A percentile compares a stretch with the other conserved stretches of the same genome.
phyloP scores from a whole-genome alignment of 495 filamentous ascomycete genomes.

The Podospora fimiseda region DNA sequence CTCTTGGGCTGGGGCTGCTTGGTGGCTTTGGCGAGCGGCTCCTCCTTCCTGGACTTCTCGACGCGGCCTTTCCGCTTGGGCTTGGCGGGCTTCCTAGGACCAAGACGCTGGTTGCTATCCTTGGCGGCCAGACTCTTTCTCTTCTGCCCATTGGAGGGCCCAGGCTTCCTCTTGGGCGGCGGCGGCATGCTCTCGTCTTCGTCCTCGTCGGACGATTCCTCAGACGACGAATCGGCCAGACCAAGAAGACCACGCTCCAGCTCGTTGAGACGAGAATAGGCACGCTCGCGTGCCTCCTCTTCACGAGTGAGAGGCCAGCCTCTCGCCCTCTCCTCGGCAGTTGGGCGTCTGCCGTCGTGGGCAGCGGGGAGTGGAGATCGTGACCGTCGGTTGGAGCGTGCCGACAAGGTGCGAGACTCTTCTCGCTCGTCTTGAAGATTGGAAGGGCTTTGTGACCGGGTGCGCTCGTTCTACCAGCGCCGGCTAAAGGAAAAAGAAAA shows the following conservation, averaged over 20 bases:
- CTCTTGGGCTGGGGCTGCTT: no score
- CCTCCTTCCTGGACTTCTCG: no score
- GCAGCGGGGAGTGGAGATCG: not conserved
- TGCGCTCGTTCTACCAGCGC: not conserved
- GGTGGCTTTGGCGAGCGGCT: no score
- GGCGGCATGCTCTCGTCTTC: no score
- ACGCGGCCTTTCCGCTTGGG: no score
- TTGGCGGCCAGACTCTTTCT: not conserved
- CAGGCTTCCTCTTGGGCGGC: no score
- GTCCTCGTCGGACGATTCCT: not conserved
- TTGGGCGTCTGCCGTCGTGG: no score
- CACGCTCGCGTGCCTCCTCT: not conserved
- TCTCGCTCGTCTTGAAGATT: not conserved
- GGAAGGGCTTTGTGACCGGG: not conserved
- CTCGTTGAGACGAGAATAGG: not conserved
- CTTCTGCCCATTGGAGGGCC: not conserved
- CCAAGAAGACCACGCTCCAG: not conserved
- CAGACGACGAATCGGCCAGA: not conserved
- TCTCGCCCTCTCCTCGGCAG: no score
- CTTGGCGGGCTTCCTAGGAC: no score
- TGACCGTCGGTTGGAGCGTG: not conserved
- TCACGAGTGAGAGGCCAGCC: not conserved
- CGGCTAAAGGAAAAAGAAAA: not conserved
- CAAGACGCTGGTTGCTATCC: no score
- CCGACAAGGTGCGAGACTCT: no score